Conservation (phyloP, 139 green algal species). For the Chlorella sp. region DNA sequence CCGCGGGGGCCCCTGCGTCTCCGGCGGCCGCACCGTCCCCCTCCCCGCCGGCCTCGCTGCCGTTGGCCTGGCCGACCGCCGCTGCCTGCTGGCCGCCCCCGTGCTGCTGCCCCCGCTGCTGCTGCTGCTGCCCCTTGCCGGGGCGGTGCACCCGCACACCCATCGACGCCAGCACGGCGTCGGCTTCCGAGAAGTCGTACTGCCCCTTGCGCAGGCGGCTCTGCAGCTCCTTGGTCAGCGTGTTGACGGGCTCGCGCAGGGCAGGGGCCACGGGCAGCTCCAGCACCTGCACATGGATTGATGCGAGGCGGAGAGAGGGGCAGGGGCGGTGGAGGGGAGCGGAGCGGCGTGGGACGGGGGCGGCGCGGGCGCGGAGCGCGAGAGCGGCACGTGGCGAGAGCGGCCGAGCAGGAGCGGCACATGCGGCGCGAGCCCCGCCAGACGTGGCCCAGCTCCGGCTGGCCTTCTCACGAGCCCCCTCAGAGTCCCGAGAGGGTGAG, state of each 20-base stretch:
- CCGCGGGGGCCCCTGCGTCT: not conserved
- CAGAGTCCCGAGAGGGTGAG: too few species aligned
- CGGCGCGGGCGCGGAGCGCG: too few species aligned
- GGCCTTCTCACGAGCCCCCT: too few species aligned
- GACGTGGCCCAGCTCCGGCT: too few species aligned
- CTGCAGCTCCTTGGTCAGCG: constrained; percentile 1
- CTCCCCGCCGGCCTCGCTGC: not conserved
- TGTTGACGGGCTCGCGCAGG: not conserved
- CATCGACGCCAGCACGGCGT: constrained; percentile 60
- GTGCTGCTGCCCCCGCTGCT: not conserved
- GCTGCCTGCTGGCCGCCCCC: not conserved
- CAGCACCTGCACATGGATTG: too few species aligned
- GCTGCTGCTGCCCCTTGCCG: not conserved
- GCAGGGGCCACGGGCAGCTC: constrained; percentile 5
- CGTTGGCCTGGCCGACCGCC: too few species aligned
- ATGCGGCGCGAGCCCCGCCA: too few species aligned
- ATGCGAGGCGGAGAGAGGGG: too few species aligned
- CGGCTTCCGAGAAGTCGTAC: constrained; percentile 71
- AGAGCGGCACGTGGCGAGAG: too few species aligned
- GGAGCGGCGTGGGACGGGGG: too few species aligned
- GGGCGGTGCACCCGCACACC: constrained; percentile 33
- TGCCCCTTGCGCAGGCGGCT: constrained; percentile 23
- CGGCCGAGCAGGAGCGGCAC: too few species aligned
- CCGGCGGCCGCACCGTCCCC: not conserved
- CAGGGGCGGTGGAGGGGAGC: too few species aligned